Conservation (phyloP, 164 flowering plant genomes). For the Tetrastigma voinierianum region DNA sequence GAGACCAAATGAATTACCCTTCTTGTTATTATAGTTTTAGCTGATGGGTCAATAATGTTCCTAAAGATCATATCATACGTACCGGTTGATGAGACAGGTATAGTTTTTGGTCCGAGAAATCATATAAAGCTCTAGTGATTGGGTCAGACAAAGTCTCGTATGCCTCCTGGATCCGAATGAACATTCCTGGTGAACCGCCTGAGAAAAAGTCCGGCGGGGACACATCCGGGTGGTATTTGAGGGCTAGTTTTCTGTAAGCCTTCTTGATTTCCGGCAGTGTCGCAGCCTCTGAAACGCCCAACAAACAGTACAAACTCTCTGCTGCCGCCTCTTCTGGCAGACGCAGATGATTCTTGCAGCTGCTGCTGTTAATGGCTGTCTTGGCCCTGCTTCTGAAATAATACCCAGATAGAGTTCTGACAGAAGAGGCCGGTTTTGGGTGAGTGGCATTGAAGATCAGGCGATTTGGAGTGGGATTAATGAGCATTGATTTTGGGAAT, state of each 20-base stretch:
- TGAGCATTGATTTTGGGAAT: too few species aligned
- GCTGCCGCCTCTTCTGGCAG: not conserved
- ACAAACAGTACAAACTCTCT: slow-evolving; percentile 14
- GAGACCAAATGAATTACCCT: too few species aligned
- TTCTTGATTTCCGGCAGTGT: slow-evolving; percentile 14
- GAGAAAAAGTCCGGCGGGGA: slow-evolving; percentile 8
- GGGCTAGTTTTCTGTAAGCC: slow-evolving; percentile 17
- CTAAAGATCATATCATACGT: too few species aligned
- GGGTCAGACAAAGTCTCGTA: slow-evolving; percentile 27
- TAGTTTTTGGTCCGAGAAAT: slow-evolving; percentile 41
- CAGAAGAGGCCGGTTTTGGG: too few species aligned
- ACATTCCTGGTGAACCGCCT: slow-evolving; percentile 15
- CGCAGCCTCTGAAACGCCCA: slow-evolving; percentile 16
- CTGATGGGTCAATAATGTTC: too few species aligned
- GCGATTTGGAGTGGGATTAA: too few species aligned
- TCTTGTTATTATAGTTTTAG: too few species aligned
- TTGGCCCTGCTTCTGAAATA: too few species aligned
- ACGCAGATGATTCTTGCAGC: too few species aligned
- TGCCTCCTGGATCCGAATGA: slow-evolving; percentile 19
- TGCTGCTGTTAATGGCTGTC: too few species aligned
- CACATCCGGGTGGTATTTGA: slow-evolving; percentile 24
- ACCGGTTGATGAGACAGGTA: not conserved
- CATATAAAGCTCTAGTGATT: slow-evolving; percentile 7
- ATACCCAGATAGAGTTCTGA: too few species aligned
- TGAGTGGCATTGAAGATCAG: too few species aligned